A percentile compares a stretch with the other conserved stretches of the same genome.
phyloP scores from a whole-genome alignment of 164 flowering plant genomes.

The Berberis vulgaris region DNA sequence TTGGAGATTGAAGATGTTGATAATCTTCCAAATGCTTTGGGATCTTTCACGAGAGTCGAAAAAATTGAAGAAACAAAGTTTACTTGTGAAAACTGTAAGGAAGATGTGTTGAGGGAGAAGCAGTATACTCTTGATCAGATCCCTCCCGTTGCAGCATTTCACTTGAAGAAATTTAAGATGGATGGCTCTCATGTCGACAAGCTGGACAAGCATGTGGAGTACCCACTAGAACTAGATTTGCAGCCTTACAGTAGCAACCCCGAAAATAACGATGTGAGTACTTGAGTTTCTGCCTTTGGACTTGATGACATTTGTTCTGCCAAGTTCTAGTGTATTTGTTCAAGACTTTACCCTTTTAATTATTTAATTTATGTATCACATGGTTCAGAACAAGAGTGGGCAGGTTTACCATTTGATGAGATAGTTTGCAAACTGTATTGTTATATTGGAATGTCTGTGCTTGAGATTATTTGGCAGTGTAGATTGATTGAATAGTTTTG shows the following conservation, averaged over 20 bases:
- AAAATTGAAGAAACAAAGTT: constrained; percentile 59
- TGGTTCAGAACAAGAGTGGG: no score
- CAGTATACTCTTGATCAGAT: constrained; percentile 54
- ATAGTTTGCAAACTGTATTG: no score
- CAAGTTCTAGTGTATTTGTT: no score
- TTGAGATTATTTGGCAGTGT: no score
- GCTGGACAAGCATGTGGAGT: constrained; percentile 53
- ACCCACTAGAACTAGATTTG: constrained; percentile 73
- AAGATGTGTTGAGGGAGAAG: constrained; percentile 58
- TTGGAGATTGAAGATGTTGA: constrained; percentile 73
- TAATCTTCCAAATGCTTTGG: constrained; percentile 47
- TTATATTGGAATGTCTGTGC: no score
- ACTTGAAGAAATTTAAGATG: constrained; percentile 82
- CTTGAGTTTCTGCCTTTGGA: neutral
- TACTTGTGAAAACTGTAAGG: constrained; percentile 61
- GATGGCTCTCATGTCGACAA: constrained; percentile 62
- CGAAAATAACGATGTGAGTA: constrained; percentile 37
- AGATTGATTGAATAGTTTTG: no score
- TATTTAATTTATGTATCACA: no score
- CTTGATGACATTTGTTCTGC: no score
- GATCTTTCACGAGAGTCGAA: constrained; percentile 76
- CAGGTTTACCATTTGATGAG: no score
- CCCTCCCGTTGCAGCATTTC: constrained; percentile 66
- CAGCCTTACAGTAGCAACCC: constrained; percentile 36
- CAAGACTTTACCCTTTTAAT: no score